Evolutionary conservation across 2,329 filamentous ascomycete genomes (phyloP).

Genomic region (Xylaria sp.): DNA sequence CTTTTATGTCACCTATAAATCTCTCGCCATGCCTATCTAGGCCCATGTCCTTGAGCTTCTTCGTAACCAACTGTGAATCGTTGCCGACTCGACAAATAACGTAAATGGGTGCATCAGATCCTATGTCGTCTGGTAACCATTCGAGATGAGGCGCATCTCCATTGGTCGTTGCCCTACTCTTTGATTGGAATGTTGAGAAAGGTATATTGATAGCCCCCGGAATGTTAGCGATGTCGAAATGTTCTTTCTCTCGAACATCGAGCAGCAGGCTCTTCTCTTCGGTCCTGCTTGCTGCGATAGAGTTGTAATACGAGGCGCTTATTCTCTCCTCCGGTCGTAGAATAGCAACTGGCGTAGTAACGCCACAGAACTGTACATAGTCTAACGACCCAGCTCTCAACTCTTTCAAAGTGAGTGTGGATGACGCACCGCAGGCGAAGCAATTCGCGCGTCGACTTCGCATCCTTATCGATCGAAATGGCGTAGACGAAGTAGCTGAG

Average conservation of each 20-base stretch:
- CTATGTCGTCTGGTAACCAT: constrained; percentile 49
- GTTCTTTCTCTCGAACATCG: constrained; percentile 84
- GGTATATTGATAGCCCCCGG: constrained; percentile 77
- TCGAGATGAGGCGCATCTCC: constrained; percentile 32
- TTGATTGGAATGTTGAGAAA: constrained; percentile 59
- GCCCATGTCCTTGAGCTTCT: constrained; percentile 67
- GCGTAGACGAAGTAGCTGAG: constrained; percentile 49
- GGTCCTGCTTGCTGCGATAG: constrained; percentile 25
- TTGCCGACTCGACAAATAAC: constrained; percentile 78
- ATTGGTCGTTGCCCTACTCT: constrained; percentile 27
- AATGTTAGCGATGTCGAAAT: constrained; percentile 81
- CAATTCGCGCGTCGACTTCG: constrained; percentile 73
- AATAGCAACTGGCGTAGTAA: constrained; percentile 57
- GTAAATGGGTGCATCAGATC: constrained; percentile 63
- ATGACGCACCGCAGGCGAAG: constrained; percentile 72
- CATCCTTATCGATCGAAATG: constrained; percentile 78
- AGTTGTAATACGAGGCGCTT: constrained; percentile 64
- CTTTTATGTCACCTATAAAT: constrained; percentile 72
- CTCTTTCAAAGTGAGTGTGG: constrained; percentile 66
- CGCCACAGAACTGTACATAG: constrained; percentile 86
- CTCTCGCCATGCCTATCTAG: constrained; percentile 57
- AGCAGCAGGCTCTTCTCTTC: constrained; percentile 63
- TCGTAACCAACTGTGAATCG: constrained; percentile 75
- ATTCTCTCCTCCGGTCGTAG: constrained; percentile 71
- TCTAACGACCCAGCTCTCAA: constrained; percentile 73